phyloP scores from a whole-genome alignment of 768 basidiomycete genomes.

The Agaricus sinodeliciosus region DNA sequence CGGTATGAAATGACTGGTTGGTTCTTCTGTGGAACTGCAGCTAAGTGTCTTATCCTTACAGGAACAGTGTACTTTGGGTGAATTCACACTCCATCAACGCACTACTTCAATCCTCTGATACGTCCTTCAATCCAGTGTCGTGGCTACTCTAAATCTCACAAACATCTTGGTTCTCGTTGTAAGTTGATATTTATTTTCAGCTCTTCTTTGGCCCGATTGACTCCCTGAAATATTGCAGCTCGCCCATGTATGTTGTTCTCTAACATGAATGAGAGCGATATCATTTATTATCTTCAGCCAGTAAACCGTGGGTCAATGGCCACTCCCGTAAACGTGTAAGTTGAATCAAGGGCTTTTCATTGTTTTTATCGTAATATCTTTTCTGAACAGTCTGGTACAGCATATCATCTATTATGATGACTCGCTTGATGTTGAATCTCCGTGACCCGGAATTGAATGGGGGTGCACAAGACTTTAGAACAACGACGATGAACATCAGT shows the following conservation, averaged over 20 bases:
- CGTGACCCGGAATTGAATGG: not conserved
- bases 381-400: not conserved
- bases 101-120: not conserved
- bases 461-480: not conserved
- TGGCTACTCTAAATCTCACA: not conserved
- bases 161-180: slow-evolving; percentile 14
- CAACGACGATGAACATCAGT: not conserved
- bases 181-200: not conserved
- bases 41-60: slow-evolving; percentile 10
- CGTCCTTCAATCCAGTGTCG: not conserved
- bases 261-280: too few species aligned
- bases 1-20: slow-evolving; percentile 20
- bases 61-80: slow-evolving; percentile 37
- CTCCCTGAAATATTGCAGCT: too few species aligned
- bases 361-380: not conserved
- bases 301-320: not conserved
- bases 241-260: too few species aligned
- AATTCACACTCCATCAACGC: not conserved
- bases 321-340: not conserved
- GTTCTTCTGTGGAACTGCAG: not conserved
- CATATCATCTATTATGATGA: not conserved
- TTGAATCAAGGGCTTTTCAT: not conserved
- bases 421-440: slow-evolving; percentile 1
- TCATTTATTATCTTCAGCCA: not conserved
- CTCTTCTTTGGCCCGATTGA: too few species aligned